Evolutionary conservation across 169 alveolate species (phyloP).

Genomic region (Cryptosporidium sp.): DNA sequence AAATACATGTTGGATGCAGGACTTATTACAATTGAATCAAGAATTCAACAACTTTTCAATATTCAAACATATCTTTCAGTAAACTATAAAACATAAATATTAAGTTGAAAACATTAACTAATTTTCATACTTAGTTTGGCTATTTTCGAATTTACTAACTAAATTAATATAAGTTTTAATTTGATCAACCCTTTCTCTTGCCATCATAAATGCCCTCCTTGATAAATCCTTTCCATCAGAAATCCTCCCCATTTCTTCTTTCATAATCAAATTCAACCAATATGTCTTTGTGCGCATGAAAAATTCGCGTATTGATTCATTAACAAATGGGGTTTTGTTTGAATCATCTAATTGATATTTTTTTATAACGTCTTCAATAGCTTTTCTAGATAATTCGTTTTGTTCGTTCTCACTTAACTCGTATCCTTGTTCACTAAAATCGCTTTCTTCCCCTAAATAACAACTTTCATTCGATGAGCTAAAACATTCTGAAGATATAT

Average conservation of each 20-base stretch:
- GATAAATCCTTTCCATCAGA: slow-evolving; percentile 69
- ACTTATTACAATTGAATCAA: slow-evolving; percentile 59
- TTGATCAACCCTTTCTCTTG: slow-evolving; percentile 37
- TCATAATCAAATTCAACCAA: slow-evolving; percentile 81
- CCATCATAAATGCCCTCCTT: slow-evolving; percentile 33
- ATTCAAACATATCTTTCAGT: slow-evolving; percentile 41
- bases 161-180: slow-evolving; percentile 22
- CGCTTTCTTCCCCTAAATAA: slow-evolving; percentile 22
- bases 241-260: slow-evolving; percentile 49
- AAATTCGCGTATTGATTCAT: slow-evolving; percentile 82
- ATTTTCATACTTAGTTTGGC: slow-evolving; percentile 6
- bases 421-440: background rate
- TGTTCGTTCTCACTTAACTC: background rate
- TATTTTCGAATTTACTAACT: slow-evolving; percentile 3
- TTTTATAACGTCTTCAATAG: slow-evolving; percentile 14
- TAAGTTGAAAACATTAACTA: background rate
- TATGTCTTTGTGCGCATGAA: slow-evolving; percentile 83
- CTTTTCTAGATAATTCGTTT: slow-evolving; percentile 21
- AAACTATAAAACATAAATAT: background rate
- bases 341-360: slow-evolving; percentile 77
- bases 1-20: slow-evolving; percentile 73
- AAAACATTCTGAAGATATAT: background rate
- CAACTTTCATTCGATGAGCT: slow-evolving; percentile 14
- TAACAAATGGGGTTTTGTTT: slow-evolving; percentile 76
- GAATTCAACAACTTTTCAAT: slow-evolving; percentile 22